Evolutionary conservation across 2,329 filamentous ascomycete species (phyloP), one percentile per base, ranked within the genome.

Genomic region (Colletotrichum brevisporum): DNA sequence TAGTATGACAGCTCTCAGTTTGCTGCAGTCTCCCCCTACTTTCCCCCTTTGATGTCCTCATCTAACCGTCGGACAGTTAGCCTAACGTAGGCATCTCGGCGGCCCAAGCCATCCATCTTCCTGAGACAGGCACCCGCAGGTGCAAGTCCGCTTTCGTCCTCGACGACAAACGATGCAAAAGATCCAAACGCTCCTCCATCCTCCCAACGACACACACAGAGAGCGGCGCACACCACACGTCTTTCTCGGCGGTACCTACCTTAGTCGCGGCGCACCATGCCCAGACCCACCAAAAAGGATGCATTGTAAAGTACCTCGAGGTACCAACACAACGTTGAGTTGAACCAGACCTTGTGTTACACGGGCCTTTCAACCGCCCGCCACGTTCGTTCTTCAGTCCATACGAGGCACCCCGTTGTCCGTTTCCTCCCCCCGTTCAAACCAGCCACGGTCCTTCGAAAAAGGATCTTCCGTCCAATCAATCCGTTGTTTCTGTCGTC

Each of bases 91-190:
- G 31, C 31, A 36, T 36, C 31, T 36, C 31, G 31, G 31, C 31
- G 10, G 31, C 31, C 31, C 31, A 36, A 36, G 31, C 36, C 31
- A 13, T 41, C 31, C 36, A 43, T 15, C 47, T 27, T n/a, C 43
- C 36, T 27, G 47, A 60, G 41, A 27, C 58, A 61, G 48, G 21
- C 58, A 61, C 36, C 52, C 58, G 31, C 58, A 43, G 45, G 45
- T 41, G 43, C 58, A 27, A 24, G 18, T 24, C 48, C 36, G 18
- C 45, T 10, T 48, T n/a, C n/a, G 41, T 36, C 31, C 57, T n/a
- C 36, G 21, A 45, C 26, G 27, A 41, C 47, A 59, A 39, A 48
- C 31, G 9, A 48, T 62, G 31, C 57, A 43, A 52, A 45, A 56
- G 41, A 39, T 43, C 43, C 43, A 13, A 26, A 47, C 48, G 36